phyloP scores from a whole-genome alignment of 176 grass and related monocot genomes.

The Microstegium vimineum region DNA sequence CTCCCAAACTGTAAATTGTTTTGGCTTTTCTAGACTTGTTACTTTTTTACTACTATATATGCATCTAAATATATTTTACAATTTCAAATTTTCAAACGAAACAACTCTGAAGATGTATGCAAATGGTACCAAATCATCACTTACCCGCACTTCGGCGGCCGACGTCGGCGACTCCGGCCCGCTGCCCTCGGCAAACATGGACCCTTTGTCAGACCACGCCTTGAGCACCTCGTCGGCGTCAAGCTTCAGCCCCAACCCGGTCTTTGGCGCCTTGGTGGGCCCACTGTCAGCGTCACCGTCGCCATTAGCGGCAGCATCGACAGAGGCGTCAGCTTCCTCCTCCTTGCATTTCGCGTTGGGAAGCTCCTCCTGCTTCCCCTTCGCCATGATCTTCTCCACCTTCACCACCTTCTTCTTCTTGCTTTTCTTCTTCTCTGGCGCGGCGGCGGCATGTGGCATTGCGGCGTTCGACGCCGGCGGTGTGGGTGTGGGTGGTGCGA shows the following conservation, averaged over 20 bases:
- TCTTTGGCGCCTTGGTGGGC: conserved; percentile 36
- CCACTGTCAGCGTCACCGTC: conserved; percentile 15
- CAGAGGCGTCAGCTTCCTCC: conserved; percentile 25
- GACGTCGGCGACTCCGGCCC: conserved; percentile 49
- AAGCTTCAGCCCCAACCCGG: conserved; percentile 73
- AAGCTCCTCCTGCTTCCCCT: conserved; percentile 29
- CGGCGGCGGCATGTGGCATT: conserved; percentile 1
- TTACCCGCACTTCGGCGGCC: conserved; percentile 65
- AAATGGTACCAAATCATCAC: conserved; percentile 8
- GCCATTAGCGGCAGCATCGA: conserved; percentile 11
- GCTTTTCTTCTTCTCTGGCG: conserved; percentile 74
- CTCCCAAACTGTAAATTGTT: not conserved
- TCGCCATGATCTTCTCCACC: conserved; percentile 46
- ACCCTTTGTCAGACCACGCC: conserved; percentile 65
- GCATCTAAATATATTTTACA: not conserved
- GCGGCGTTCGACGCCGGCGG: conserved; percentile 4
- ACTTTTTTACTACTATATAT: not conserved
- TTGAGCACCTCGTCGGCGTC: conserved; percentile 70
- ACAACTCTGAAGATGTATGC: not conserved
- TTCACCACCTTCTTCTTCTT: conserved; percentile 66
- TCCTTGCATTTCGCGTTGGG: conserved; percentile 15
- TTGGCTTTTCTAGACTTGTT: not conserved
- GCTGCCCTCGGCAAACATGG: conserved; percentile 65
- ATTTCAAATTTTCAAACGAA: not conserved
- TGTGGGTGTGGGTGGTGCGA: conserved; percentile 21